phyloP scores from a whole-genome alignment of 495 filamentous ascomycete species.

The Podospora pseudopauciseta region DNA sequence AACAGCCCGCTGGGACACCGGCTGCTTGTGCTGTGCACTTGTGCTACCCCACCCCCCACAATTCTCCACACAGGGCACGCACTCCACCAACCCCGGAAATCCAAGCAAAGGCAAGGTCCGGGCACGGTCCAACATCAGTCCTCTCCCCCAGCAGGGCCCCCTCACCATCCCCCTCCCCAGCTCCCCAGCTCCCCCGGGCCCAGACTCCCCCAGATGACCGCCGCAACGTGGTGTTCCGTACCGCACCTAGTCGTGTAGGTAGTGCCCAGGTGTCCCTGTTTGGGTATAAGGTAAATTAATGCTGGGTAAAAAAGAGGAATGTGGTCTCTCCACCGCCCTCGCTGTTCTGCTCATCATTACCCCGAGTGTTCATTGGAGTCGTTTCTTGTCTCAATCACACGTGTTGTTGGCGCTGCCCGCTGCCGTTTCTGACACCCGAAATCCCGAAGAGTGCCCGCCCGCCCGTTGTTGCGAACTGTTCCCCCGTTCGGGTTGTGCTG shows the following conservation, averaged over 20 bases:
- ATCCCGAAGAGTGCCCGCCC: not conserved
- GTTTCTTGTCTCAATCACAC: not conserved
- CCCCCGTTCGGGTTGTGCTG: not conserved
- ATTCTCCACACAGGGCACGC: not conserved
- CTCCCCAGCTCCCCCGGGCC: not conserved
- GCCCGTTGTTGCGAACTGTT: not conserved
- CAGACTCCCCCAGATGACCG: not conserved
- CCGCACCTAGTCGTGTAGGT: too few species aligned
- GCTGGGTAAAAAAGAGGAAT: not conserved
- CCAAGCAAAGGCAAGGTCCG: not conserved
- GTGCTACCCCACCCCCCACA: not conserved
- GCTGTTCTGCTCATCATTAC: constrained; percentile 45
- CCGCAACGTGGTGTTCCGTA: not conserved
- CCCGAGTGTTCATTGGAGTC: constrained; percentile 32
- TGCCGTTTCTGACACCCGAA: not conserved
- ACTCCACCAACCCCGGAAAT: not conserved
- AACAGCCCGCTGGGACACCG: too few species aligned
- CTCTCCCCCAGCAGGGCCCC: too few species aligned
- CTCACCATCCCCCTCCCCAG: not conserved
- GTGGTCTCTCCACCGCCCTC: constrained; percentile 10
- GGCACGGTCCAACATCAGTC: too few species aligned
- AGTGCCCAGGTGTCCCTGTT: too few species aligned
- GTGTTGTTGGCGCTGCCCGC: not conserved
- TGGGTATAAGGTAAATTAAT: not conserved
- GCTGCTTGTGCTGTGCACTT: not conserved